Base-by-base conservation (phyloP, 208 protist species). In the Leishmania amazonensis region DNA sequence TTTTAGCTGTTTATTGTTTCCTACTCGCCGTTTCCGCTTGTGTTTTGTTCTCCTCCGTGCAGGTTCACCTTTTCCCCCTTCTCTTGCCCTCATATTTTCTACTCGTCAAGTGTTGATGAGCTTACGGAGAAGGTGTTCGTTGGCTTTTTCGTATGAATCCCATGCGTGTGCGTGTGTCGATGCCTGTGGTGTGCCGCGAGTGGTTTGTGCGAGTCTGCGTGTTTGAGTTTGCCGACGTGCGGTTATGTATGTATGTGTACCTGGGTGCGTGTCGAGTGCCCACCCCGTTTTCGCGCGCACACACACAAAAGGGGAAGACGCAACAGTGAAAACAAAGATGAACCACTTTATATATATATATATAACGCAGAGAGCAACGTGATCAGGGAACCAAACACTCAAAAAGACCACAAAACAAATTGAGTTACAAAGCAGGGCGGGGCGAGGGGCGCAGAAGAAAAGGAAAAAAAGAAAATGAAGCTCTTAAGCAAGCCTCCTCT, bases 181-280 rank as follows among this genome's bases (percentile, higher is more conserved):
- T 74, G 42, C 17, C 24, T 74, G 42, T 74, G 70, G 54, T 74
- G 70, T 28, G n/a, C 11, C 24, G 70, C 28, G 28, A 51, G 70
- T 53, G 24, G 21, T 74, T 74, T 54, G 28, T n/a, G 42, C 45
- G 24, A 8, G 45, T 74, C 21, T 74, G 40, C 47, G 45, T 53
- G 21, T 35, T 53, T 31, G 47, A 74, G 42, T 74, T 74, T 53
- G 17, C 45, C 28, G n/a, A 54, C 24, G 42, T 74, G 70, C 35
- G 45, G 21, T 53, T 51, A 53, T 74, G 70, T 31, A 47, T 72
- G 67, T 53, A 74, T 74, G 21, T 53, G 70, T 53, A 74, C 42
- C 42, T 17, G 21, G 45, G 28, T 38, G 24, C 31, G 45, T 51
- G 70, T 17, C 28, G 70, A 74, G 42, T 8, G 40, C 45, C 15